A percentile compares a stretch with the other conserved stretches of the same genome.
Evolutionary conservation across 108 stramenopile species (phyloP).

Genomic region (Fragilariopsis cylindrus): DNA sequence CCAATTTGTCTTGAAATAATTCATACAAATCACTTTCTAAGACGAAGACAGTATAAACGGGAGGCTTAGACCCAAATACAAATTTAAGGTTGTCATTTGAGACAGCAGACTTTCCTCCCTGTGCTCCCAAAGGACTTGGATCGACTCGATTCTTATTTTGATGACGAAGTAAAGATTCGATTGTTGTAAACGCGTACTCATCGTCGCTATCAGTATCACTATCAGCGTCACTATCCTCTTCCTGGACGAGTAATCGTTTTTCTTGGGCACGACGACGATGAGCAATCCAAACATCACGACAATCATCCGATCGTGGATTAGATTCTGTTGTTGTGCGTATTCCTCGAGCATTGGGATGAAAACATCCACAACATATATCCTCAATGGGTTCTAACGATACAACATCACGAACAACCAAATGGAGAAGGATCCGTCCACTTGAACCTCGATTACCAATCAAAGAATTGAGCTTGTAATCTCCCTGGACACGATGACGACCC

Average conservation of each 20-base stretch:
- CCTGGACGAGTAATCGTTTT: neutral
- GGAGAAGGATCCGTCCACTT: constrained; percentile 71
- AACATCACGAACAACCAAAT: constrained; percentile 69
- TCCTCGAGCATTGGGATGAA: constrained; percentile 81
- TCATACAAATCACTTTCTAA: constrained; percentile 48
- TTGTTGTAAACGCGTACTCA: constrained; percentile 9
- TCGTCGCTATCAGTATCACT: neutral
- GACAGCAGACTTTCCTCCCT: constrained; percentile 21
- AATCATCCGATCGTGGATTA: constrained; percentile 52
- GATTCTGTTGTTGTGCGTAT: constrained; percentile 38
- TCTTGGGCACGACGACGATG: constrained; percentile 43
- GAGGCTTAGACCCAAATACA: constrained; percentile 60
- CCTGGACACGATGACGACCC: constrained; percentile 65
- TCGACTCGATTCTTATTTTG: constrained; percentile 15
- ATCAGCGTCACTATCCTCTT: constrained; percentile 24
- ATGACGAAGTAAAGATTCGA: constrained; percentile 58
- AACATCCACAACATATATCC: constrained; percentile 76
- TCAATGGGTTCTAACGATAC: constrained; percentile 45
- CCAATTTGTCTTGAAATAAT: constrained; percentile 15
- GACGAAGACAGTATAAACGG: constrained; percentile 42
- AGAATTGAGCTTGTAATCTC: constrained; percentile 51
- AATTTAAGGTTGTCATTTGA: constrained; percentile 69
- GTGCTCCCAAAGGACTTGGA: constrained; percentile 56
- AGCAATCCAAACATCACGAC: constrained; percentile 83
- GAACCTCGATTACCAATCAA: constrained; percentile 56